Percentiles rank a stretch among this genome's conserved stretches.
Evolutionary conservation across 164 flowering plant genomes (phyloP).

Genomic region (Vitis rupestris): DNA sequence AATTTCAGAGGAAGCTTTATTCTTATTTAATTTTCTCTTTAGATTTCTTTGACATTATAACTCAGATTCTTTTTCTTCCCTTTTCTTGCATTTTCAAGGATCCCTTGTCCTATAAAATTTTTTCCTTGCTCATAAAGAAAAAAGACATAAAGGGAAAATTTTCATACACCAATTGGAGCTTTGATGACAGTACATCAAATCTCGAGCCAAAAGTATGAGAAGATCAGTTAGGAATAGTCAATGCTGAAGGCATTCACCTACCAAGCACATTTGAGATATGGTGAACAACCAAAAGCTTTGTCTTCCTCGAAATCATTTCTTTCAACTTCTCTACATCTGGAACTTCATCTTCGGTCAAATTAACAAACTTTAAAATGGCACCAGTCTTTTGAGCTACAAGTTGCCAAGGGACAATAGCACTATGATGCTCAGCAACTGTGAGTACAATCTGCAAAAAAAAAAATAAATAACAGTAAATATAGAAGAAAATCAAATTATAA

Average conservation of each 20-base stretch:
- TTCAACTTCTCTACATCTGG: conserved; percentile 60
- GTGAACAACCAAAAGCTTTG: conserved; percentile 83
- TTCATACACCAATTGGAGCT: too few species aligned
- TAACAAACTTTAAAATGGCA: conserved; percentile 71
- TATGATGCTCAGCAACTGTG: conserved; percentile 96
- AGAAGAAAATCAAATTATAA: neutral
- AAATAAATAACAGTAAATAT: neutral
- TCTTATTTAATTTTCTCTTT: too few species aligned
- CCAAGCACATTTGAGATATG: conserved; percentile 92
- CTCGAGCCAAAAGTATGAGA: too few species aligned
- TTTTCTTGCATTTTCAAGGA: too few species aligned
- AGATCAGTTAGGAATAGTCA: neutral
- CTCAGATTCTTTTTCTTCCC: too few species aligned
- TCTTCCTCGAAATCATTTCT: conserved; percentile 60
- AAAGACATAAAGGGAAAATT: too few species aligned
- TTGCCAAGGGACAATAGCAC: conserved; percentile 99
- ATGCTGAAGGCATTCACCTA: conserved; percentile 27
- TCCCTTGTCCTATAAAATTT: too few species aligned
- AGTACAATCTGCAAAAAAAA: conserved; percentile 61
- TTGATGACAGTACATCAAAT: too few species aligned
- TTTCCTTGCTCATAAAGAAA: too few species aligned
- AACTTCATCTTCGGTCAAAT: conserved; percentile 64
- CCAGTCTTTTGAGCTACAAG: conserved; percentile 85
- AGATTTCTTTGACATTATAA: too few species aligned
- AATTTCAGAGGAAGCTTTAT: too few species aligned